A percentile compares a stretch with the other conserved stretches of the same genome.
Conservation (phyloP, 306 rosid genomes). For the Medicago arabica region DNA sequence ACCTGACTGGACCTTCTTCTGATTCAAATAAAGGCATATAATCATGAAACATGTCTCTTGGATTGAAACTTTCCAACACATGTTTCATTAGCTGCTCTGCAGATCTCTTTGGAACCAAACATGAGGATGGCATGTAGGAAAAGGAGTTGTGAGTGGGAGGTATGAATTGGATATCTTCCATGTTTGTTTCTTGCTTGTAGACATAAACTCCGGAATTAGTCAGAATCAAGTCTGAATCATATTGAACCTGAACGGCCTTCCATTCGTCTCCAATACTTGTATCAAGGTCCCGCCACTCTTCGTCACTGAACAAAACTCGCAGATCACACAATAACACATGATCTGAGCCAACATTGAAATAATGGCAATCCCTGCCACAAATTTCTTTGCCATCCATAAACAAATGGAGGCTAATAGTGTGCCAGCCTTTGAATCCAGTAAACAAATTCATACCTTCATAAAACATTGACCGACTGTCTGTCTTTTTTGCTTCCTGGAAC, state of each 20-base stretch:
- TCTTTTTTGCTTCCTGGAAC: background rate
- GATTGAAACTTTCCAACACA: background rate
- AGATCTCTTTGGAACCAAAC: conserved; percentile 11
- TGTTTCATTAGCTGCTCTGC: background rate
- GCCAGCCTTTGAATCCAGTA: background rate
- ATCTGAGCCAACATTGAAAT: background rate
- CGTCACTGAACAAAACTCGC: conserved; percentile 25
- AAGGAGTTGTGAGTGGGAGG: background rate
- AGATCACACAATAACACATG: conserved; percentile 23
- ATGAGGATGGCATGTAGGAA: background rate
- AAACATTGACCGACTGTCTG: background rate
- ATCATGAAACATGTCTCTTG: background rate
- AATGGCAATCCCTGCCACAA: background rate
- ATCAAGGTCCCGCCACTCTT: conserved; percentile 26
- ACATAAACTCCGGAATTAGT: conserved; percentile 3
- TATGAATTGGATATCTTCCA: background rate
- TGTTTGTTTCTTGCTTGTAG: background rate
- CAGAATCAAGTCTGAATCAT: background rate
- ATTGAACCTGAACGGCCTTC: conserved; percentile 27
- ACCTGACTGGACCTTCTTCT: background rate
- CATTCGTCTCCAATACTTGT: conserved; percentile 34
- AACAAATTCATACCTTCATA: background rate
- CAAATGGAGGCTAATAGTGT: background rate
- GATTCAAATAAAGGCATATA: background rate
- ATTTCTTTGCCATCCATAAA: background rate